Evolutionary conservation across 352 stramenopile species (phyloP).

Genomic region (Pelagophyceae sp.): DNA sequence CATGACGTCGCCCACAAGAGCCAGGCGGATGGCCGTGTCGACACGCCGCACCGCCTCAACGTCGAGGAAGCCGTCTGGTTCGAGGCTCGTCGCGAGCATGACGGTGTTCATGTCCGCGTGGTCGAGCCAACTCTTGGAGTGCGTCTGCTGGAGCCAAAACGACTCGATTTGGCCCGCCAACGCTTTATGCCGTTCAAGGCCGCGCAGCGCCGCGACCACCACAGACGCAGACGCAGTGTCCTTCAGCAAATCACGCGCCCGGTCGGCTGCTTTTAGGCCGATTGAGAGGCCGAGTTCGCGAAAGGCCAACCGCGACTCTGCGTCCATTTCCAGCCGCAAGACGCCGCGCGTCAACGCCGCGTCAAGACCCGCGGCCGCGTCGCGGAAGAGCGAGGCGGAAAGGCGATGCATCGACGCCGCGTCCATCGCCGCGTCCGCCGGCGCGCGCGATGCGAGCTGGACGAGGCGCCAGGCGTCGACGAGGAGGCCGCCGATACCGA

Average conservation of each 20-base stretch:
- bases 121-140: neutral
- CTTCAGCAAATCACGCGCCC: too few relatives aligned
- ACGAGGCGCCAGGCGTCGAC: neutral
- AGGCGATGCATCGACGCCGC: too few relatives aligned
- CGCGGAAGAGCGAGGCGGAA: too few relatives aligned
- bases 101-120: neutral
- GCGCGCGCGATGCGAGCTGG: neutral
- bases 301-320: neutral
- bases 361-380: neutral
- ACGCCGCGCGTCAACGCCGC: neutral
- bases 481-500: neutral
- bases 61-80: neutral
- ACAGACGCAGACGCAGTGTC: neutral
- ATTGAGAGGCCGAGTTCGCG: neutral
- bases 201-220: too few relatives aligned
- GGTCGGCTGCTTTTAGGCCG: neutral
- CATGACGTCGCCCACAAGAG: slow-evolving; percentile 49
- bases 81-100: neutral
- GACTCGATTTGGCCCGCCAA: neutral
- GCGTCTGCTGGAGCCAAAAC: neutral
- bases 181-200: neutral
- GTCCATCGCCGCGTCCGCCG: too few relatives aligned
- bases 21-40: neutral
- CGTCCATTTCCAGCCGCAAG: neutral
- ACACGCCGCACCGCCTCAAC: neutral